Evolutionary conservation across 2,329 filamentous ascomycete genomes (phyloP), one percentile per base, ranked within the genome.

Genomic region (Penicillium sp.): DNA sequence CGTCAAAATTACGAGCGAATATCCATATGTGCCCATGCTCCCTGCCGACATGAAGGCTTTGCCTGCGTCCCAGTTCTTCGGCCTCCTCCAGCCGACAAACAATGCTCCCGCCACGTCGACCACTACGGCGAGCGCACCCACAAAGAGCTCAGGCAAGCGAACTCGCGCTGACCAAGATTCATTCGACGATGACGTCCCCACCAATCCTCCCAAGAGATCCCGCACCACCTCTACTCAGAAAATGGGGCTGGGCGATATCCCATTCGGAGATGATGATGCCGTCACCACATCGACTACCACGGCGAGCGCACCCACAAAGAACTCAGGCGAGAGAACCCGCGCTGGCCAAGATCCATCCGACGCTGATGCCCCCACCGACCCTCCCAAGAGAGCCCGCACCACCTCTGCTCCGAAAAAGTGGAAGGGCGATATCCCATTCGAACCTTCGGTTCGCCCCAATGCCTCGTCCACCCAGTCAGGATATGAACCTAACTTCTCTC

Each of bases 11-110:
- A 85, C 84, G 31, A 82, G 83, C 49, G 73, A 85, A 2, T 81
- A 89, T 60, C 87, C 89, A 2, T 82, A 87, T 54, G 77, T 92
- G 6, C 85, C 88, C 5, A 78, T 92, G 54, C 92, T 90, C 67
- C 82, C 81, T 47, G 66, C 61, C 63, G 77, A 72, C 50, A 68
- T 72, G 60, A 68, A 40, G 41, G 61, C 64, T 35, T 64, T 65
- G 50, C 68, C 53, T 31, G 59, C 46, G 35, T 71, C 69, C 9
- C 67, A 69, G 33, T 70, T 73, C 51, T 50, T 60, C 22, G 22
- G 22, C 2, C 22, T 22, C 9, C 58, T 55, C 47, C 46, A 59
- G 13, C 54, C 62, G 19, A 46, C 58, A 40, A 7, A 31, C 55
- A 40, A 54, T 58, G n/a, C 2, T 11, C 10, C 22, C 22, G 16